Evolutionary conservation across 2,329 filamentous ascomycete genomes (phyloP).

Genomic region (Capronia americana): DNA sequence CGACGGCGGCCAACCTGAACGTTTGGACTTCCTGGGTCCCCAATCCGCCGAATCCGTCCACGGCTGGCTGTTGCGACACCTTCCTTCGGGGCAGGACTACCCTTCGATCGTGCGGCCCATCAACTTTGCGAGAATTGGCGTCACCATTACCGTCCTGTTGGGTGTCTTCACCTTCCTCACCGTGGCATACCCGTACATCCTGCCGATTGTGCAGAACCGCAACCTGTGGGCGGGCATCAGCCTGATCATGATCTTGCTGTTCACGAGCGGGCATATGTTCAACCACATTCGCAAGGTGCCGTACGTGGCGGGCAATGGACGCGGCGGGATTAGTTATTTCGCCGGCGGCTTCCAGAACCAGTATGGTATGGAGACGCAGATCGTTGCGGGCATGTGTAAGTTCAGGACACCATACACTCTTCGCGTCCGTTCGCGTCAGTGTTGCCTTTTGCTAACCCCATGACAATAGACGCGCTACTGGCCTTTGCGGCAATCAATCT

Average conservation of each 20-base stretch:
- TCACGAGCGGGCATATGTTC: conserved; percentile 98
- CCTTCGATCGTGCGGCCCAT: conserved; percentile 81
- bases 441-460: conserved; percentile 19
- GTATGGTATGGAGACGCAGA: conserved; percentile 92
- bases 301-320: conserved; percentile 84
- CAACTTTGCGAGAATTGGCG: conserved; percentile 80
- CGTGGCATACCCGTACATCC: conserved; percentile 76
- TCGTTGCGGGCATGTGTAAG: conserved; percentile 91
- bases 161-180: conserved; percentile 72
- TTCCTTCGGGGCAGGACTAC: conserved; percentile 69
- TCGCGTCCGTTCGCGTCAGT: background rate
- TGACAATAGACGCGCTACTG: conserved; percentile 73
- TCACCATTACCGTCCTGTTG: conserved; percentile 70
- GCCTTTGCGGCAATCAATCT: conserved; percentile 92
- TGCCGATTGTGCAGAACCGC: conserved; percentile 84
- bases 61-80: conserved; percentile 76
- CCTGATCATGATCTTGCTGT: conserved; percentile 86
- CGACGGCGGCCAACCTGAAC: conserved; percentile 68
- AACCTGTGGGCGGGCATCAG: conserved; percentile 93
- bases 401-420: conserved; percentile 37
- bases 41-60: conserved; percentile 79
- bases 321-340: conserved; percentile 87
- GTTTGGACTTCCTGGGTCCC: conserved; percentile 85
- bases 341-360: conserved; percentile 92
- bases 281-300: conserved; percentile 97